Evolutionary conservation across 2,329 filamentous ascomycete species (phyloP), one percentile per base, ranked within the genome.

Genomic region (Moelleriella libera): DNA sequence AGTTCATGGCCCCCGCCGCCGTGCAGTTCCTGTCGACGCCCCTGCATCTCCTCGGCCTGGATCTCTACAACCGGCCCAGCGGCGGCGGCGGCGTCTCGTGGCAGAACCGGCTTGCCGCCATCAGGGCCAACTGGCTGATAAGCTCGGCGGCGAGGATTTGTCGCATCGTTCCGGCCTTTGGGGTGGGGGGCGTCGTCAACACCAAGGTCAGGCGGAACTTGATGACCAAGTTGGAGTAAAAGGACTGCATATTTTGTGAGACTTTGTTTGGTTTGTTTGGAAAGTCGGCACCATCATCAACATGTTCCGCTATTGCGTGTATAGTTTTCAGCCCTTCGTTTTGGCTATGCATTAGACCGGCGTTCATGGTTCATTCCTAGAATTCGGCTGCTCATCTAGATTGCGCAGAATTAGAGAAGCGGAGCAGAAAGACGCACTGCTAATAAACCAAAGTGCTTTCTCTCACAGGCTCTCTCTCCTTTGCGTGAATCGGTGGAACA

Each of bases 151-250:
- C 89, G 30, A 69, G 88, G 47, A 83, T 95, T 64, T 84, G 84
- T 51, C 76, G 89, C 58, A 94, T 95, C 55, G 75, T 95, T 2
- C 88, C 88, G 14, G 88, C 88, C 0, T 95, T 90, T 69, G 89
- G 88, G 2, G 74, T 94, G 10, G 89, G 88, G 1, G 88, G 88
- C 0, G 86, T 94, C 9, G 83, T 92, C 9, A 95, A 95, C 65
- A 74, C 74, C 50, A 81, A 84, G 58, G 70, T 90, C 43, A 74
- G 88, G 55, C 70, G 67, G 58, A 68, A 61, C 47, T 60, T 90
- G 55, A 88, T 94, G 82, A 68, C 68, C 54, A 72, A 62, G 55
- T 59, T 86, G 49, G 74, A 63, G 47, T 66, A 21, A 21, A 21
- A 41, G 10, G 40, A 21, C 10, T 41, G 50, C 55, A 34, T 45